These are phyloP conservation scores for Ceratobasidium sp. DNA, from an alignment of 1,284 basidiomycete species.

Conservation along the genomic window DNA sequence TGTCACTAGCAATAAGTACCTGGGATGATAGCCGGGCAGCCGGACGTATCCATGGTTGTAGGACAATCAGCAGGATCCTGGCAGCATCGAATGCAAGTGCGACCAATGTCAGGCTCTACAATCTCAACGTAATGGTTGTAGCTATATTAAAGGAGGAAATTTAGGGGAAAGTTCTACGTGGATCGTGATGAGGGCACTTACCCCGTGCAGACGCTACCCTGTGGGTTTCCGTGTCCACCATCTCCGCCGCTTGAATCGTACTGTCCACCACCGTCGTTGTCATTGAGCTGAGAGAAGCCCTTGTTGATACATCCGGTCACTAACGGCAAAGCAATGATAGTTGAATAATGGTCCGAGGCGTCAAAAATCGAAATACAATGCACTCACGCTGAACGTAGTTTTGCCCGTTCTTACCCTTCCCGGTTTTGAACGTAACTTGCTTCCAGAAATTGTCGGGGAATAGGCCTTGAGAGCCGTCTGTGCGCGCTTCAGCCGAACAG, in stretches of 20 bases:
- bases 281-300: constrained; percentile 44
- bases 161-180: not conserved
- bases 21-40: constrained; percentile 48
- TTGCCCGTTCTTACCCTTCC: constrained; percentile 44
- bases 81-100: constrained; percentile 54
- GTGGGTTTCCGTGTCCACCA: constrained; percentile 52
- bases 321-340: not conserved
- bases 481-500: constrained; percentile 46
- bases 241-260: no score
- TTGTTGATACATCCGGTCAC: constrained; percentile 46
- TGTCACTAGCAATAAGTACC: constrained; percentile 44
- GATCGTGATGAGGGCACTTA: not conserved
- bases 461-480: constrained; percentile 33
- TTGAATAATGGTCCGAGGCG: not conserved
- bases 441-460: constrained; percentile 49
- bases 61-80: constrained; percentile 49
- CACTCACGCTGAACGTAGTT: constrained; percentile 38
- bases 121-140: constrained; percentile 53
- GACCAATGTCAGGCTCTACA: constrained; percentile 51
- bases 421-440: constrained; percentile 41
- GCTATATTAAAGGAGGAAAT: constrained; percentile 6
- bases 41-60: constrained; percentile 47
- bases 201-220: constrained; percentile 50
- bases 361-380: not conserved
- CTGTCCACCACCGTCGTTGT: constrained; percentile 52